Base-by-base conservation (phyloP, 495 filamentous ascomycete species). In the Oleoguttula mirabilis region DNA sequence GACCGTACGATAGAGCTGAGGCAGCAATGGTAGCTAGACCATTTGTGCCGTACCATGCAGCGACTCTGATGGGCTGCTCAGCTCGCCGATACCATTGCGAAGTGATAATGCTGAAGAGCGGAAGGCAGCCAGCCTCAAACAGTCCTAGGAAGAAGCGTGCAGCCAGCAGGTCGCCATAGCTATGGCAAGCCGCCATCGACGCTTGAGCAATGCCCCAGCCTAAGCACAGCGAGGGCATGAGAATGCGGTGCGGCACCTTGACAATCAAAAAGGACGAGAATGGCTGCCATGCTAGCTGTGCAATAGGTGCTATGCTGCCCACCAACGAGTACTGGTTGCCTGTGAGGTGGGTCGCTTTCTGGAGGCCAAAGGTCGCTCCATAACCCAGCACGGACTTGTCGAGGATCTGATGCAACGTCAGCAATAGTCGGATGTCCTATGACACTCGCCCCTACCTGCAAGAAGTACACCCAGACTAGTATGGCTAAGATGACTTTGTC, bases 371-470 rank as follows among this genome's bases (percentile, higher is more conserved):
- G 6, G 73, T 73, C 21, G 75, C 74, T 38, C 71, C 73, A 49
- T 76, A 76, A 19, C 75, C 76, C 0, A 80, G 68, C 2, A 77
- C 71, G 0, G 70, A 60, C 55, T 80, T 82, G 62, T 82, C 76
- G 3, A 80, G 64, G 39, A 79, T 78, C 56, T 76, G 64, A n/a
- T 14, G 17, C 2, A n/a, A n/a, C n/a, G n/a, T n/a, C n/a, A n/a
- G n/a, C n/a, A n/a, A n/a, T n/a, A n/a, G n/a, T n/a, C n/a, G n/a
- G n/a, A n/a, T n/a, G n/a, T n/a, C n/a, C n/a, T n/a, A n/a, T n/a
- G n/a, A n/a, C n/a, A n/a, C n/a, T n/a, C n/a, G n/a, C n/a, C 7
- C 25, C 7, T 33, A 66, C 63, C 56, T 70, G 66, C 11, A 71
- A 52, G 47, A 80, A 78, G 48, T 80, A 79, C 8, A 78, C 74